Evolutionary conservation across 179 eudicot genomes (phyloP), one percentile per base, ranked within the genome.

Genomic region (Nepenthes alata): DNA sequence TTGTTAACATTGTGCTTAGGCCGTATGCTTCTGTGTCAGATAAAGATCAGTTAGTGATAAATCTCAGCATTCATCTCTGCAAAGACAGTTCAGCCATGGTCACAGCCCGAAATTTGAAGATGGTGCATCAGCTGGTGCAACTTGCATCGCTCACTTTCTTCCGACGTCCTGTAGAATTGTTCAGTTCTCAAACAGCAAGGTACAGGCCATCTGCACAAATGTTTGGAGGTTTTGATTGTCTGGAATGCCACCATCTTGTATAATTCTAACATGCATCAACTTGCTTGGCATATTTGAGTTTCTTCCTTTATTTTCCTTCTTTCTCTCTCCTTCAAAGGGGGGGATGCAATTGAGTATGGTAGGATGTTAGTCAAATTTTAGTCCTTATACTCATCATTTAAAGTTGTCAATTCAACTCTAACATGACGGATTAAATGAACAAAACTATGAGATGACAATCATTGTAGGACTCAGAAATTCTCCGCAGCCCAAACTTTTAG

Each of bases 21-120:
- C 7, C 95, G 98, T 58, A 91, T 91, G 96, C 96, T 91, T 68
- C 94, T 91, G 98, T 67, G 86, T 91, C 60, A 86, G 96, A 77
- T 96, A 85, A 75, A 85, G 97, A 78, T 74, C 95, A 41, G 37
- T 67, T 57, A 71, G 70, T 67, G 96, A 84, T 36, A 85, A 70
- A 55, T 74, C 75, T 13, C 84, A 69, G 60, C 96, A 83, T 73
- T 82, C 96, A 62, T 91, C 96, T 38, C 75, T 91, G 64, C 96
- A 91, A 74, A 80, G 97, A 61, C 97, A 89, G 59, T 89, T 89
- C 73, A 89, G 96, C 70, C 85, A 81, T 73, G 96, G 96, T 58
- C 96, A 82, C 70, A 79, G 75, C 75, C 94, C 77, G 62, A 89
- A 86, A 65, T 68, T 81, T 70, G 96, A 84, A 67, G 96, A 82